Conservation (phyloP, 129 eudicot genomes). For the Chrysanthemum lavandulifolium region DNA sequence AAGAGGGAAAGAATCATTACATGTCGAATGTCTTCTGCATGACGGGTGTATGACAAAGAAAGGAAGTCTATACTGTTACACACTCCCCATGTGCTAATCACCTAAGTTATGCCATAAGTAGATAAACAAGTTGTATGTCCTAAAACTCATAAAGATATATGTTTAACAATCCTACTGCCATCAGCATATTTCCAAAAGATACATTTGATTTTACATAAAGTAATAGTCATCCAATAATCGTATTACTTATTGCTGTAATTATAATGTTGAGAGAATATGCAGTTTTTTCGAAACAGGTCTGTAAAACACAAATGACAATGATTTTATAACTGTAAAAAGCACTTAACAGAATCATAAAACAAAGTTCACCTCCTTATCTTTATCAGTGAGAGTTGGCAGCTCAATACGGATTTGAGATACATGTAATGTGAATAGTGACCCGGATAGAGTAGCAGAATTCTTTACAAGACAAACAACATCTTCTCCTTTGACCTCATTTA, state of each 20-base stretch:
- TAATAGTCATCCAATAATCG: not conserved
- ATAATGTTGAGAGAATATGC: too few relatives aligned
- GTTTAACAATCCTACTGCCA: too few relatives aligned
- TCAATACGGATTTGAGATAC: conserved; percentile 78
- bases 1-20: conserved; percentile 36
- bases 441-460: conserved; percentile 79
- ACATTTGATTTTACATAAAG: conserved; percentile 9
- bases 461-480: conserved; percentile 79
- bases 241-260: not conserved
- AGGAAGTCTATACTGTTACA: conserved; percentile 83
- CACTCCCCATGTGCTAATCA: conserved; percentile 77
- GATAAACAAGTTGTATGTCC: not conserved
- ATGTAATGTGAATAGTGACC: conserved; percentile 77
- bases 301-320: not conserved
- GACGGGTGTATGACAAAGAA: conserved; percentile 72
- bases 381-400: conserved; percentile 84
- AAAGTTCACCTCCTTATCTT: conserved; percentile 72
- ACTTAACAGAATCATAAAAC: not conserved
- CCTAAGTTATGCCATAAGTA: conserved; percentile 33
- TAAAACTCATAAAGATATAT: not conserved
- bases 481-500: conserved; percentile 63
- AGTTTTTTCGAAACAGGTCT: too few relatives aligned
- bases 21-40: conserved; percentile 73
- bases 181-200: conserved; percentile 9
- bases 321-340: not conserved